Evolutionary conservation across 1,284 basidiomycete species (phyloP), one percentile per base, ranked within the genome.

Genomic region (Lentinula novae-zelandiae): DNA sequence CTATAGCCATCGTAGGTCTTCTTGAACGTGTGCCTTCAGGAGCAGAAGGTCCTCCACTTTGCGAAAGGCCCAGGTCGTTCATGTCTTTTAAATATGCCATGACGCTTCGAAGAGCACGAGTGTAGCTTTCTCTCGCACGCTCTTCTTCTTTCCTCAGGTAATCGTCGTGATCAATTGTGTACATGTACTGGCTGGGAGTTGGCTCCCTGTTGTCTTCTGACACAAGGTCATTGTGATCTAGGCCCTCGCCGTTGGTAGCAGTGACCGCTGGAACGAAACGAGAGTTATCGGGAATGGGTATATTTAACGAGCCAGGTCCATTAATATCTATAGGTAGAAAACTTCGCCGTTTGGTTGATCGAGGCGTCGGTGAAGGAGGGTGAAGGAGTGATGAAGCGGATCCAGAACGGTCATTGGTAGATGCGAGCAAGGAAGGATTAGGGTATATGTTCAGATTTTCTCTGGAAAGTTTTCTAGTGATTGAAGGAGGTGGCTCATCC

Each of bases 41-140:
- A 63, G 83, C 83, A 62, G 82, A 63, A 12, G 79, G 73, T 63
- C 79, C 78, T 10, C 76, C 71, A 64, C 80, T 80, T 67, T 89
- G 86, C 4, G 83, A 80, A 60, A 84, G 71, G 22, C 83, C 83
- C 38, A 99, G 80, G 70, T 98, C 96, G 69, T 96, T 90, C 82
- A 99, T 89, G 70, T 99, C 96, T 68, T 89, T 89, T 20, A 99
- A 82, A 74, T 98, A 98, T 15, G 91, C 90, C 89, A 98, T 95
- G 44, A 99, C 86, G 10, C 92, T 92, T 62, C 93, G 85, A 55
- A 98, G 78, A 27, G 92, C 93, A 51, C 86, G 82, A 66, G 83
- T 83, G 68, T 92, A 90, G 39, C 83, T 81, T 69, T 91, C 89
- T 49, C 84, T 78, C 15, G 79, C 81, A 49, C 85, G 80, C 63